phyloP scores from a whole-genome alignment of 2,329 filamentous ascomycete species.

The Neodidymelliopsis sp. region DNA sequence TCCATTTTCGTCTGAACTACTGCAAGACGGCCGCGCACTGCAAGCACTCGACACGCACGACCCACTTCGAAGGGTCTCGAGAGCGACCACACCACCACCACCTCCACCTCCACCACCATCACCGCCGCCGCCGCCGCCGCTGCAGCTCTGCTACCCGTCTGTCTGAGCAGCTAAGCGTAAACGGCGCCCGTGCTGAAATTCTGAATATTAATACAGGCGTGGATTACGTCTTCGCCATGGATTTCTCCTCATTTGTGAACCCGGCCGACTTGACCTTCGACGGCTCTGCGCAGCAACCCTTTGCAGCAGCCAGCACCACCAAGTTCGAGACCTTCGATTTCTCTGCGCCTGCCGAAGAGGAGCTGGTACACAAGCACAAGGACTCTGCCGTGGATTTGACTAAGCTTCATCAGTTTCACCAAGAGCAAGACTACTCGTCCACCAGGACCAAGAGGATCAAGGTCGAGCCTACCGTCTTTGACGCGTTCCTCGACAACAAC shows the following conservation, averaged over 20 bases:
- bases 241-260: slow-evolving; percentile 21
- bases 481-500: slow-evolving; percentile 29
- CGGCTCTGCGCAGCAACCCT: slow-evolving; percentile 15
- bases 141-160: neutral
- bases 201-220: slow-evolving; percentile 1
- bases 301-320: slow-evolving; percentile 13
- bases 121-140: slow-evolving; percentile 4
- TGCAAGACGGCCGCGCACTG: slow-evolving; percentile 15
- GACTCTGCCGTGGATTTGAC: slow-evolving; percentile 37
- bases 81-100: slow-evolving; percentile 1
- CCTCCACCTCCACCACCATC: slow-evolving; percentile 5
- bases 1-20: slow-evolving; percentile 13
- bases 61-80: slow-evolving; percentile 9
- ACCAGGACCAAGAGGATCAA: slow-evolving; percentile 24
- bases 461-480: slow-evolving; percentile 21
- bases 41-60: slow-evolving; percentile 6
- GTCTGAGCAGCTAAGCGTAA: neutral
- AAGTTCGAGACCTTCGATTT: slow-evolving; percentile 29
- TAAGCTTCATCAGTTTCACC: slow-evolving; percentile 21
- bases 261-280: slow-evolving; percentile 20
- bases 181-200: neutral
- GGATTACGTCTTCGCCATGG: slow-evolving; percentile 25
- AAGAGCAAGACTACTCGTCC: slow-evolving; percentile 15
- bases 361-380: slow-evolving; percentile 29
- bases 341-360: slow-evolving; percentile 21